Conservation (phyloP, 2,329 filamentous ascomycete species). For the Aphanoascus verrucosus region DNA sequence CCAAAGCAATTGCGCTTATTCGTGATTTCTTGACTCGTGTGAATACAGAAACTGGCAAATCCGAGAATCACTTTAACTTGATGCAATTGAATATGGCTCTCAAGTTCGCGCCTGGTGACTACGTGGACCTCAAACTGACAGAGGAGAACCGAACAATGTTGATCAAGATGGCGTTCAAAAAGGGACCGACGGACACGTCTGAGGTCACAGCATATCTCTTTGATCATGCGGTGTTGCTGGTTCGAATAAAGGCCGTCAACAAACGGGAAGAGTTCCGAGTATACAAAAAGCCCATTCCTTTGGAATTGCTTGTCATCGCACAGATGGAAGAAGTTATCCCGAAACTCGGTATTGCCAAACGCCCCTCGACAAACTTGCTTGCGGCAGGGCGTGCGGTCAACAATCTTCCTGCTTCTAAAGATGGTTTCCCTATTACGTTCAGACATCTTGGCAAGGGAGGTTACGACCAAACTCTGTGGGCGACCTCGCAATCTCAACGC, state of each 20-base stretch:
- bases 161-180: constrained; percentile 90
- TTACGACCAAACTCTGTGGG: constrained; percentile 84
- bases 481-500: constrained; percentile 70
- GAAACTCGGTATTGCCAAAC: constrained; percentile 65
- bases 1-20: constrained; percentile 77
- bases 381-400: constrained; percentile 46
- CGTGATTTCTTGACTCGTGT: constrained; percentile 77
- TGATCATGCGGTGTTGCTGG: constrained; percentile 86
- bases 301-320: constrained; percentile 83
- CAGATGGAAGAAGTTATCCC: constrained; percentile 97
- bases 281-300: constrained; percentile 85
- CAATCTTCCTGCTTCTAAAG: constrained; percentile 46
- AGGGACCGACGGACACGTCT: constrained; percentile 72
- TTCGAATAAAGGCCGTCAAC: constrained; percentile 80
- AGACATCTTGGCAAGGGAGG: constrained; percentile 90
- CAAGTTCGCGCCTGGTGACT: constrained; percentile 79
- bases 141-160: constrained; percentile 88
- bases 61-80: constrained; percentile 94
- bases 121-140: constrained; percentile 85
- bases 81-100: constrained; percentile 84
- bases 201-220: constrained; percentile 95
- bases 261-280: constrained; percentile 93
- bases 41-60: constrained; percentile 90
- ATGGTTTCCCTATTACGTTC: constrained; percentile 92
- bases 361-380: constrained; percentile 77